A percentile compares a stretch with the other conserved stretches of the same genome.
Evolutionary conservation across 2,329 filamentous ascomycete species (phyloP).

Genomic region (Curvularia lunata): DNA sequence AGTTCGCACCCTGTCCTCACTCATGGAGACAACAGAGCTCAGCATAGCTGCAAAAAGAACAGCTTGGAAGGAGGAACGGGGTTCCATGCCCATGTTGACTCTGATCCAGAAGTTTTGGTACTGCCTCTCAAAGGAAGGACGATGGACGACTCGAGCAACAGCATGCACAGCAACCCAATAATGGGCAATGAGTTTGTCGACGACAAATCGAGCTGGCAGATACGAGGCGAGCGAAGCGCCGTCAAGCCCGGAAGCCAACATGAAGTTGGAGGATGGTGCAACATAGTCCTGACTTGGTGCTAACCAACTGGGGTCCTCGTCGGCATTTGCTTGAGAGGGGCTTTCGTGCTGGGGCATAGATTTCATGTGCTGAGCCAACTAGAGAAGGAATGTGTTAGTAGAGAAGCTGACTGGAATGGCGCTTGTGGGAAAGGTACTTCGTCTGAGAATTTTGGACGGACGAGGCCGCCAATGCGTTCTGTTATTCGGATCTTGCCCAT

Average conservation of each 20-base stretch:
- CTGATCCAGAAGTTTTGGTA: conserved; percentile 72
- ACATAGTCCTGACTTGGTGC: conserved; percentile 71
- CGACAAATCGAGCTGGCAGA: conserved; percentile 63
- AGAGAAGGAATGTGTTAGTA: conserved; percentile 3
- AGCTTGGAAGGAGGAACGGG: conserved; percentile 68
- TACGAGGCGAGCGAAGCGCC: conserved; percentile 61
- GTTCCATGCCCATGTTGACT: conserved; percentile 65
- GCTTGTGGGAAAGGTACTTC: conserved; percentile 59
- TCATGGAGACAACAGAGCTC: conserved; percentile 70
- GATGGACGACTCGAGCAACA: conserved; percentile 71
- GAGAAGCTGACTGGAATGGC: not conserved
- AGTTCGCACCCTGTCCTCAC: conserved; percentile 58
- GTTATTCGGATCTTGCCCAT: conserved; percentile 76
- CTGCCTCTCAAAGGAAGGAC: conserved; percentile 68
- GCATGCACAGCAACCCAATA: conserved; percentile 74
- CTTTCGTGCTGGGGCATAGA: conserved; percentile 31
- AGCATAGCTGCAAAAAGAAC: conserved; percentile 74
- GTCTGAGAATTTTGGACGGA: conserved; percentile 72
- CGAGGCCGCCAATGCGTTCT: conserved; percentile 75
- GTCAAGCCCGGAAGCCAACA: conserved; percentile 63
- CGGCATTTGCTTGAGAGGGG: conserved; percentile 15
- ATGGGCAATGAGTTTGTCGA: conserved; percentile 68
- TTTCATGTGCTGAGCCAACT: conserved; percentile 44
- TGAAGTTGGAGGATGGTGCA: conserved; percentile 69
- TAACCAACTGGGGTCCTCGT: conserved; percentile 56